Base-by-base conservation (phyloP, 257 asterid genomes). In the Solanum okadae region DNA sequence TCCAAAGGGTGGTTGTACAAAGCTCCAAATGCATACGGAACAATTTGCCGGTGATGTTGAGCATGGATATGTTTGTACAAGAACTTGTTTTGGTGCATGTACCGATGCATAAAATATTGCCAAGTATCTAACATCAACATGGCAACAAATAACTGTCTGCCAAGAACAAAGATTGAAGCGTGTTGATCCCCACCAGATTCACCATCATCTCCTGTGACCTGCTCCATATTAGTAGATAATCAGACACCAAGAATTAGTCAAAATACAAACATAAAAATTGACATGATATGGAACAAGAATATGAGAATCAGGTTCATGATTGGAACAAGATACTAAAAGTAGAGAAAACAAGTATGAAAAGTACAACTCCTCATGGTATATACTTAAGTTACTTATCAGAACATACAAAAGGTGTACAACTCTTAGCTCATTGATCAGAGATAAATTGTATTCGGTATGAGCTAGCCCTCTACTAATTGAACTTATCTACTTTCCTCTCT, bases 31-130 rank as follows among this genome's bases (percentile, higher is more conserved):
- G 98, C 98, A 34, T 95, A 97, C 0, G 98, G 99, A 35, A 97
- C 99, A 33, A 97, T 91, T 9, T 96, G 96, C 4, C 98, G 95
- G 83, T 95, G 98, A 65, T 97, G 98, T 86, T 93, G 98, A 77
- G 99, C 93, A 90, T 97, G 98, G 90, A 96, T 94, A 83, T 97
- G 98, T 23, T 92, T 91, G 91, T 97, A 97, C 75, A 96, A 88
- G 93, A 95, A 95, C 92, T 95, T 95, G 96, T 97, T 95, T 87
- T 91, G 94, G 92, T 97, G 98, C 98, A 96, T 93, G 94, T 95
- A 95, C 5, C 98, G 94, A 91, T 96, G 99, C 98, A 93, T 93
- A 88, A 95, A 95, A 88, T 94, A 96, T 88, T 95, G 99, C 98
- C 99, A 95, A 3, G 98, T 95, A 84, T 95, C 99, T 33, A 96